Evolutionary conservation across 305 asterid genomes (phyloP).

Genomic region (Fraxinus floribunda): DNA sequence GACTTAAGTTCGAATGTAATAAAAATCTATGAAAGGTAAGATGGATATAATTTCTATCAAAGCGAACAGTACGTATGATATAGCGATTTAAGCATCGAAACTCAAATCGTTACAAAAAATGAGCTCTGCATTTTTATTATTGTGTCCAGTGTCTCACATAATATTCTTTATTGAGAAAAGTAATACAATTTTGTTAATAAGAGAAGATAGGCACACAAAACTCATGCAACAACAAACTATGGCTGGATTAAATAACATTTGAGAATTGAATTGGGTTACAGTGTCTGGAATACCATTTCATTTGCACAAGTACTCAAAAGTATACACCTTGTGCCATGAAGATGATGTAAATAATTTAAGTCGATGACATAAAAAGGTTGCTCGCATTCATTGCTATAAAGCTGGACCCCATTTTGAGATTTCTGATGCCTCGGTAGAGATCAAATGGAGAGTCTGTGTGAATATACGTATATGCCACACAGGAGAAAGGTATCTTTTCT

Average conservation of each 20-base stretch:
- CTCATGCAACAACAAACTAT: neutral
- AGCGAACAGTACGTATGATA: no score
- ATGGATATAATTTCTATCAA: no score
- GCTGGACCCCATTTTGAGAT: neutral
- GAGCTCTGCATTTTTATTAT: neutral
- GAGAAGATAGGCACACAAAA: neutral
- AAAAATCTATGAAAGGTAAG: neutral
- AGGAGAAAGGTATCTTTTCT: neutral
- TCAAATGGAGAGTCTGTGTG: neutral
- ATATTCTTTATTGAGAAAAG: neutral
- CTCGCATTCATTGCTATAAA: neutral
- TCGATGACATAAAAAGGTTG: neutral
- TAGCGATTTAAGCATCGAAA: neutral
- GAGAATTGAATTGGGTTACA: neutral
- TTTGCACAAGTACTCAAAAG: neutral
- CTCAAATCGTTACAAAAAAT: neutral
- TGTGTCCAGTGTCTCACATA: neutral
- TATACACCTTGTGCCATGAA: neutral
- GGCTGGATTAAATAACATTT: neutral
- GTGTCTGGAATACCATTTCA: neutral
- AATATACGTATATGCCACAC: neutral
- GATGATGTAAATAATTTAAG: neutral
- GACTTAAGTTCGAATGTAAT: neutral
- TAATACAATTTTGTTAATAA: neutral
- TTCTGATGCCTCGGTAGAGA: neutral